Conservation (phyloP, 1,284 basidiomycete genomes). For the Trichosporon coremiiforme region DNA sequence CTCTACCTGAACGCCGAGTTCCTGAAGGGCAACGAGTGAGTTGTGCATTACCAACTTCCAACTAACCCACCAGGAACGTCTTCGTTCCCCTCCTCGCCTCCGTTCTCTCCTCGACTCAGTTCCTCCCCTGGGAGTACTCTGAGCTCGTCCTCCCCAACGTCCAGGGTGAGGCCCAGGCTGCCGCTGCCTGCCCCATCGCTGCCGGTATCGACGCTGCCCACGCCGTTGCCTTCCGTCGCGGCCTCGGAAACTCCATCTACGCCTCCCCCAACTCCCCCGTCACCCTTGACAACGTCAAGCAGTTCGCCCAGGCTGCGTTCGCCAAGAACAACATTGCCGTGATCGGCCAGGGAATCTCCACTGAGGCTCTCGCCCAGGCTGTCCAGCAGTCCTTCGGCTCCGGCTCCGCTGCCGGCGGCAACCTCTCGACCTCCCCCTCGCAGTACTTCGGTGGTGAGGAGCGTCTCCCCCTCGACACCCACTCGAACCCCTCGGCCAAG, state of each 20-base stretch:
- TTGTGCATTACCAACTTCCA: slow-evolving; percentile 40
- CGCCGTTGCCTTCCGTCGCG: slow-evolving; percentile 81
- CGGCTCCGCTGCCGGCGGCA: slow-evolving; percentile 47
- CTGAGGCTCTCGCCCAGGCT: slow-evolving; percentile 68
- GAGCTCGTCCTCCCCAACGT: slow-evolving; percentile 82
- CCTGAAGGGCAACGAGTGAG: slow-evolving; percentile 92
- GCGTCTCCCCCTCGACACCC: slow-evolving; percentile 63
- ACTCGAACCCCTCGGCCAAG: slow-evolving; percentile 60
- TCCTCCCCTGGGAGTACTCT: slow-evolving; percentile 78
- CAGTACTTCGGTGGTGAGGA: slow-evolving; percentile 84
- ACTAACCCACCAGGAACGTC: slow-evolving; percentile 63
- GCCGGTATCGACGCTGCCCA: slow-evolving; percentile 73
- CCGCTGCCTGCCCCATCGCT: slow-evolving; percentile 65
- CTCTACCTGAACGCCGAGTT: slow-evolving; percentile 92
- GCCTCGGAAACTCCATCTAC: slow-evolving; percentile 85
- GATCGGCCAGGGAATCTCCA: slow-evolving; percentile 80
- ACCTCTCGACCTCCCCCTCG: slow-evolving; percentile 44
- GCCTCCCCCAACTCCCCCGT: slow-evolving; percentile 70
- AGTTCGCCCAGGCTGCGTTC: slow-evolving; percentile 72
- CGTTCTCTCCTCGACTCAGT: slow-evolving; percentile 77
- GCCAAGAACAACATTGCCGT: slow-evolving; percentile 77
- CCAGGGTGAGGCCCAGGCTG: slow-evolving; percentile 68
- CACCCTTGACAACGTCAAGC: slow-evolving; percentile 67
- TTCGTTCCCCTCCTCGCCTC: slow-evolving; percentile 85
- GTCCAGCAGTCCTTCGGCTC: slow-evolving; percentile 69